phyloP scores from a whole-genome alignment of 2,329 filamentous ascomycete genomes.

The Coniochaeta prunicola region DNA sequence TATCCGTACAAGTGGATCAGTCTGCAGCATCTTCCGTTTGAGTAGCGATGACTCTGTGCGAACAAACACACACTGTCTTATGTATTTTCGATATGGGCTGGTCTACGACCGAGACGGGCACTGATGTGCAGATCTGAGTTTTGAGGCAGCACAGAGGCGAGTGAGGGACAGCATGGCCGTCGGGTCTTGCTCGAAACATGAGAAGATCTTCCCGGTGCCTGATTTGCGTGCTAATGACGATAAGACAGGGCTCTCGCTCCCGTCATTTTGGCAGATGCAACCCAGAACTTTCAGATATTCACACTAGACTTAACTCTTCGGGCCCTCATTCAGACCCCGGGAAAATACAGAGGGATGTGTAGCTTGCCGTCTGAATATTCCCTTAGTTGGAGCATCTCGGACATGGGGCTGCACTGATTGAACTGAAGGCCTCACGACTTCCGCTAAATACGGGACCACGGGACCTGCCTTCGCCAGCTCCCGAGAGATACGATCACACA shows the following conservation, averaged over 20 bases:
- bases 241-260: neutral
- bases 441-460: neutral
- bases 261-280: neutral
- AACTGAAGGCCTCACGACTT: neutral
- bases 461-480: neutral
- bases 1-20: neutral
- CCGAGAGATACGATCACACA: neutral
- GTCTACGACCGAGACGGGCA: too few species aligned
- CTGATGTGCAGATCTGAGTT: neutral
- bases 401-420: neutral
- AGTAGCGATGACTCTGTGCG: neutral
- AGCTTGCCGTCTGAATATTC: neutral
- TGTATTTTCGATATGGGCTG: too few species aligned
- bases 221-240: constrained; percentile 1
- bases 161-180: neutral
- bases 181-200: neutral
- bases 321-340: neutral
- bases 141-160: neutral
- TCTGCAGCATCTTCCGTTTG: neutral
- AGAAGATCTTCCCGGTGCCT: neutral
- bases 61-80: too few species aligned
- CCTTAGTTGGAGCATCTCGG: too few species aligned
- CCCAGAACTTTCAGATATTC: neutral
- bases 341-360: neutral
- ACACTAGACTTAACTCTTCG: neutral